Evolutionary conservation across 73 alveolate genomes (phyloP).

Genomic region (Breviolum minutum): DNA sequence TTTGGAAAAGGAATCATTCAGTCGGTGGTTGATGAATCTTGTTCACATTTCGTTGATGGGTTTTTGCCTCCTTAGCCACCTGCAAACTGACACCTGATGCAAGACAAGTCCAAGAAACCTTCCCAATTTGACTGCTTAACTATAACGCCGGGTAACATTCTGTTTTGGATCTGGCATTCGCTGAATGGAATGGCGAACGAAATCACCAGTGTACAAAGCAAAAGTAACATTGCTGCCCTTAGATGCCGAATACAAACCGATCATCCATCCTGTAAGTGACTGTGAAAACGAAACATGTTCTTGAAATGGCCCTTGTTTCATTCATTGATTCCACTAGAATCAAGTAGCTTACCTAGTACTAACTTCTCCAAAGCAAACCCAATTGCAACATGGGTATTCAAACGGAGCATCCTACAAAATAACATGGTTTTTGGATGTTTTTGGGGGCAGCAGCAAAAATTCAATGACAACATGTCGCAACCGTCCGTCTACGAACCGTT

Average conservation of each 20-base stretch:
- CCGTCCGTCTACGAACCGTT: not conserved
- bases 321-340: no score
- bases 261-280: not conserved
- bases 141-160: not conserved
- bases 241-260: not conserved
- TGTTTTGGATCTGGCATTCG: conserved; percentile 25
- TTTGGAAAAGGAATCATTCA: not conserved
- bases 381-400: no score
- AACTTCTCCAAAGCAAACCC: no score
- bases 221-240: conserved; percentile 3
- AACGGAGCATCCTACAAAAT: not conserved
- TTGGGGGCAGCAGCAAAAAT: not conserved
- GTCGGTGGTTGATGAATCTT: no score
- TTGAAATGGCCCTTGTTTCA: not conserved
- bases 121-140: no score
- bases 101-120: not conserved
- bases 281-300: not conserved
- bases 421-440: no score
- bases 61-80: no score
- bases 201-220: conserved; percentile 60
- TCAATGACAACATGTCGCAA: not conserved
- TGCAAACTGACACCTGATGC: not conserved
- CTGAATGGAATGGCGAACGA: conserved; percentile 48
- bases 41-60: no score
- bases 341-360: no score